Conservation (phyloP, 108 stramenopile genomes). For the Cyclotella kingstonii region DNA sequence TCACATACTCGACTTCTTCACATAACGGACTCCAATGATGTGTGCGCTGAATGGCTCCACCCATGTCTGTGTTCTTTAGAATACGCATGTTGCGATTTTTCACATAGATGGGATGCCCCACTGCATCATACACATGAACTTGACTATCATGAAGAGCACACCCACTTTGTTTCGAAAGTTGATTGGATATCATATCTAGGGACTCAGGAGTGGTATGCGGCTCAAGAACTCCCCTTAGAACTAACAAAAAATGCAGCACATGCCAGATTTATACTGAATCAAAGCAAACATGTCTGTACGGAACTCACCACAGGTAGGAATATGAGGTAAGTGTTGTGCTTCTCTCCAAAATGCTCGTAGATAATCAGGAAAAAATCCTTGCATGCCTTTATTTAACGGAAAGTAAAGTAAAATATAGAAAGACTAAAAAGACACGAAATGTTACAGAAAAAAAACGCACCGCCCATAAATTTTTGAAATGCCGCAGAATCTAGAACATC, state of each 20-base stretch:
- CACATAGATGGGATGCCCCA: constrained; percentile 81
- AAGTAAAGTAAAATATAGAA: neutral
- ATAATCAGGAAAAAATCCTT: constrained; percentile 70
- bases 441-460: constrained; percentile 25
- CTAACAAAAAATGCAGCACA: constrained; percentile 7
- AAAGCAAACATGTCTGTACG: neutral
- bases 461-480: constrained; percentile 86
- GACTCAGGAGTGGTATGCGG: constrained; percentile 85
- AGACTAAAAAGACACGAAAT: neutral
- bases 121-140: constrained; percentile 87
- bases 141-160: constrained; percentile 82
- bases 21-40: constrained; percentile 87
- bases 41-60: constrained; percentile 54
- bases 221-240: constrained; percentile 78
- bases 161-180: constrained; percentile 84
- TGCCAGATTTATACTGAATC: no score
- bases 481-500: constrained; percentile 67
- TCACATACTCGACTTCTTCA: constrained; percentile 82
- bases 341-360: constrained; percentile 84
- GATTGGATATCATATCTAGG: constrained; percentile 77
- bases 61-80: constrained; percentile 67
- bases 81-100: constrained; percentile 75
- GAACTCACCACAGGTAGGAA: constrained; percentile 66
- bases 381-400: constrained; percentile 3
- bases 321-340: constrained; percentile 76